Evolutionary conservation across 305 asterid genomes (phyloP).

Genomic region (Ilex paraguariensis): DNA sequence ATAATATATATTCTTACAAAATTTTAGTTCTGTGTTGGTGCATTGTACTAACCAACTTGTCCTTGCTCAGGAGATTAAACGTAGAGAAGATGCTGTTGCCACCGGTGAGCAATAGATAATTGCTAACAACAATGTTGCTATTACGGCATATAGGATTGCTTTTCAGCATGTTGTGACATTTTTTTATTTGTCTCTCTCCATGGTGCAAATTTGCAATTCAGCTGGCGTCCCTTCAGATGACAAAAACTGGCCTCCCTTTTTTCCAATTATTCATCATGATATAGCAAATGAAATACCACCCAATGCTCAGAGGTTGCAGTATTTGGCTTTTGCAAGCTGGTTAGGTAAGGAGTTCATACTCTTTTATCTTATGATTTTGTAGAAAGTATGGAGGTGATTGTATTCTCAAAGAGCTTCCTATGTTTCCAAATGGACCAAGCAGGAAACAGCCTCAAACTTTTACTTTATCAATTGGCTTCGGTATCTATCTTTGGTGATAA

Average conservation of each 20-base stretch:
- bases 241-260: slow-evolving; percentile 94
- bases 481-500: too few species aligned
- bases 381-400: neutral
- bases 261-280: slow-evolving; percentile 95
- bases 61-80: slow-evolving; percentile 68
- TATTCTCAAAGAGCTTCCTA: neutral
- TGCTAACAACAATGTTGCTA: slow-evolving; percentile 2
- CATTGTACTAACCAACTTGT: slow-evolving; percentile 13
- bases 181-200: neutral
- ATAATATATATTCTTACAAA: neutral
- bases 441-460: neutral
- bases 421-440: too few species aligned
- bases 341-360: slow-evolving; percentile 43
- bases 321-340: slow-evolving; percentile 96
- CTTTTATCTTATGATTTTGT: neutral
- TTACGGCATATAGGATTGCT: neutral
- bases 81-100: slow-evolving; percentile 85
- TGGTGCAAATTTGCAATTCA: slow-evolving; percentile 20
- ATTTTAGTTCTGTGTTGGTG: too few species aligned
- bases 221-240: slow-evolving; percentile 84
- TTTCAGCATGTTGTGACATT: slow-evolving; percentile 15
- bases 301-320: slow-evolving; percentile 86
- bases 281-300: slow-evolving; percentile 91
- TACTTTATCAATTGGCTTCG: neutral
- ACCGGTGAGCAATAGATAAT: slow-evolving; percentile 45